Evolutionary conservation across 164 flowering plant species (phyloP).

Genomic region (Paratinospora sagittata): DNA sequence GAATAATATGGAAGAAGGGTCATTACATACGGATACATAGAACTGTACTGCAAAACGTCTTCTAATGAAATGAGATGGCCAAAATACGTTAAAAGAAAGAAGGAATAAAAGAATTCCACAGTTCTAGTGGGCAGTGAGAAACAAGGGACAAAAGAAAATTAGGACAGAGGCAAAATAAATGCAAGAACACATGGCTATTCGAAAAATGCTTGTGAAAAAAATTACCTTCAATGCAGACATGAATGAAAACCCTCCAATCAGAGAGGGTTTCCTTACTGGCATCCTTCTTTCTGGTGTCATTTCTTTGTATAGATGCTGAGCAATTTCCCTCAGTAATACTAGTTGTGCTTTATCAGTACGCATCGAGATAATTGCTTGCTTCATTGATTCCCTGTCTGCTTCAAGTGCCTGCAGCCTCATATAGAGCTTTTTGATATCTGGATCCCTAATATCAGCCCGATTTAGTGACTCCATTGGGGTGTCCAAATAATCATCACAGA

Average conservation of each 20-base stretch:
- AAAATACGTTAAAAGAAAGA: neutral
- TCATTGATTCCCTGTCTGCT: conserved; percentile 95
- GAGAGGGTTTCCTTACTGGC: conserved; percentile 46
- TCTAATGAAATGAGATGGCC: neutral
- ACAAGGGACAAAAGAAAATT: neutral
- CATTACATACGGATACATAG: no score
- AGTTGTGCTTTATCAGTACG: conserved; percentile 89
- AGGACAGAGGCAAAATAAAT: neutral
- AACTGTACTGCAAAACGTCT: neutral
- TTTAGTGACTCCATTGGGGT: conserved; percentile 44
- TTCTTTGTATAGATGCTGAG: conserved; percentile 78
- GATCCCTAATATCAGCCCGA: conserved; percentile 44
- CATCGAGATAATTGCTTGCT: conserved; percentile 82
- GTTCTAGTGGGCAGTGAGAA: neutral
- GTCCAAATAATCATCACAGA: conserved; percentile 38
- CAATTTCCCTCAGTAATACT: conserved; percentile 76
- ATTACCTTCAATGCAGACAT: conserved; percentile 62
- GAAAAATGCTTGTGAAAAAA: neutral
- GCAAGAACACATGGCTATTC: neutral
- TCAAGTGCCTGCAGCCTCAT: conserved; percentile 93
- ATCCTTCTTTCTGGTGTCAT: conserved; percentile 49
- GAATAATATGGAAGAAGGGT: no score
- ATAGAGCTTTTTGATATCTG: conserved; percentile 78
- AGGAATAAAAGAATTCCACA: neutral
- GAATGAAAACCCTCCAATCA: conserved; percentile 39